A percentile compares a stretch with the other conserved stretches of the same genome.
These are phyloP conservation scores for Botrytis pseudocinerea DNA, from an alignment of 2,329 filamentous ascomycete genomes.

Conservation along the genomic window DNA sequence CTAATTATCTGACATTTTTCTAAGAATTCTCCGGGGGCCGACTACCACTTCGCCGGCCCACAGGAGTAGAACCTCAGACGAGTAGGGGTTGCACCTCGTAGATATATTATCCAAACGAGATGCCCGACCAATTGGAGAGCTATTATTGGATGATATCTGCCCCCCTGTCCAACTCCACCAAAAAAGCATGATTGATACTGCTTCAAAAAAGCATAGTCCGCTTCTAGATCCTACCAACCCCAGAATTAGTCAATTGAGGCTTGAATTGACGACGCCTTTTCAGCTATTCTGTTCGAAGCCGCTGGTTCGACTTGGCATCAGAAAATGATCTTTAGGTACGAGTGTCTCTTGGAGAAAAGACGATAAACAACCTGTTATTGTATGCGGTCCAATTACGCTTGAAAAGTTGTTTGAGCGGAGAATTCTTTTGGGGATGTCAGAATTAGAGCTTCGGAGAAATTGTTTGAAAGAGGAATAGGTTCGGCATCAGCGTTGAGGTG, in stretches of 20 bases:
- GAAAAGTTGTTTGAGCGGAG: neutral
- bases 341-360: neutral
- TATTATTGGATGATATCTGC: neutral
- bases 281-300: conserved; percentile 20
- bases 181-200: neutral
- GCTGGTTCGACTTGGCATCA: neutral
- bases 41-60: neutral
- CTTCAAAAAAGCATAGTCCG: conserved; percentile 9
- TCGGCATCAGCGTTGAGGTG: neutral
- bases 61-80: neutral
- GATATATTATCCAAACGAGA: conserved; percentile 6
- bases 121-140: neutral
- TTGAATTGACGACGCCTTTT: conserved; percentile 15
- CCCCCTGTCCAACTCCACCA: neutral
- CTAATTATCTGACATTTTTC: neutral
- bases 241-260: conserved; percentile 2
- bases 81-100: neutral
- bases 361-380: neutral
- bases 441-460: neutral
- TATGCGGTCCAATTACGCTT: neutral
- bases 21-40: neutral
- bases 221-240: neutral
- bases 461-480: neutral
- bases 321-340: neutral
- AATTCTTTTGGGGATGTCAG: neutral